phyloP scores from a whole-genome alignment of 1,139 yeast genomes.

The Casaregolazyma suthepensis region DNA sequence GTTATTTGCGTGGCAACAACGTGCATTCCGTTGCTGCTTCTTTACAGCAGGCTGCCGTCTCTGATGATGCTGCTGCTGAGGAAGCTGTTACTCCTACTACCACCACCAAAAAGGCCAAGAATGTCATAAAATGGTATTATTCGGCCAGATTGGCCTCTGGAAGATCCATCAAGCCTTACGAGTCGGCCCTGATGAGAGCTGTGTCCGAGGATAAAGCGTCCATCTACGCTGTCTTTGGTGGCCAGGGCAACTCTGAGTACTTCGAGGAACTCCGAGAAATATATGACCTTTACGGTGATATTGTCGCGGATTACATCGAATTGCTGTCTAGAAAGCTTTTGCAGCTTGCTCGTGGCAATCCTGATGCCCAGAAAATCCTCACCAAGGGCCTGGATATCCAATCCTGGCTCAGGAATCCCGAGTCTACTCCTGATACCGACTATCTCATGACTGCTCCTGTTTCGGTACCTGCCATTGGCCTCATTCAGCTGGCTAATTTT shows the following conservation, averaged over 20 bases:
- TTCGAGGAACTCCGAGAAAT: slow-evolving; percentile 92
- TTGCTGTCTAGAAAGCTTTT: slow-evolving; percentile 65
- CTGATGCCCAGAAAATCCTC: slow-evolving; percentile 79
- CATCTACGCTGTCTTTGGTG: slow-evolving; percentile 87
- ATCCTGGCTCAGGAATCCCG: slow-evolving; percentile 80
- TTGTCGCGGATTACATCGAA: slow-evolving; percentile 64
- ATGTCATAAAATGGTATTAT: slow-evolving; percentile 67
- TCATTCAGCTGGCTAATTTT: slow-evolving; percentile 90
- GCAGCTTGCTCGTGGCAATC: slow-evolving; percentile 61
- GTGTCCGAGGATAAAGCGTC: slow-evolving; percentile 52
- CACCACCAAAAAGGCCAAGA: slow-evolving; percentile 62
- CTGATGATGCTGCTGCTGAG: slow-evolving; percentile 24
- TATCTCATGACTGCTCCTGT: slow-evolving; percentile 88
- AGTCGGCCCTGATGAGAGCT: slow-evolving; percentile 59
- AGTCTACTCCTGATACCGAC: slow-evolving; percentile 83
- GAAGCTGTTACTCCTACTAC: slow-evolving; percentile 50
- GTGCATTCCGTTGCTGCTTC: slow-evolving; percentile 85
- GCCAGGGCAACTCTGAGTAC: slow-evolving; percentile 97
- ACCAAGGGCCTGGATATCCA: slow-evolving; percentile 90
- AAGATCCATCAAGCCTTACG: slow-evolving; percentile 49
- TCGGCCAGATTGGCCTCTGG: slow-evolving; percentile 47
- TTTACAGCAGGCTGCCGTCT: slow-evolving; percentile 36
- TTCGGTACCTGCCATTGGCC: slow-evolving; percentile 92
- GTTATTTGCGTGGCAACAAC: slow-evolving; percentile 70
- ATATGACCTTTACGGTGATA: slow-evolving; percentile 67